Evolutionary conservation across 129 eudicot genomes (phyloP).

Genomic region (Tagetes erecta): DNA sequence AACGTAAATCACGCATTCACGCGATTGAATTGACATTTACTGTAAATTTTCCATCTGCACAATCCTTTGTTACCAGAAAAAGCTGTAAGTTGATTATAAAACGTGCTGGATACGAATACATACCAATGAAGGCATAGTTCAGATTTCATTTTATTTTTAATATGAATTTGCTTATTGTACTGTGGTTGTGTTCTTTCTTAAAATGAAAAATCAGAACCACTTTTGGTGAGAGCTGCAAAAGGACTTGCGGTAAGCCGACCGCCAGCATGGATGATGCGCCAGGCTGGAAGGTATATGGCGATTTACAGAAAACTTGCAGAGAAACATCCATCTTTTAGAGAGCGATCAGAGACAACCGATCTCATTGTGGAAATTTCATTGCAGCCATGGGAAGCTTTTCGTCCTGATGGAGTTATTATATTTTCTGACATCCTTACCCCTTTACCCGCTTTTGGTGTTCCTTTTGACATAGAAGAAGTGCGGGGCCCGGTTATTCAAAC

Average conservation of each 20-base stretch:
- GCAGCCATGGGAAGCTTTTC: constrained; percentile 99
- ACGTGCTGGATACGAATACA: not conserved
- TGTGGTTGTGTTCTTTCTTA: constrained; percentile 1
- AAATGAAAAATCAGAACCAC: constrained; percentile 60
- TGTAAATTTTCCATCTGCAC: not conserved
- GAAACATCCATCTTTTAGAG: constrained; percentile 94
- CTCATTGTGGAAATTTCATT: constrained; percentile 97
- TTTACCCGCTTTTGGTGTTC: constrained; percentile 94
- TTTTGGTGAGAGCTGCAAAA: constrained; percentile 89
- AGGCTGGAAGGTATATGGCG: constrained; percentile 98
- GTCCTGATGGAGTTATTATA: constrained; percentile 92
- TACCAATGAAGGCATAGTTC: not conserved
- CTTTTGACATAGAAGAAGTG: constrained; percentile 93
- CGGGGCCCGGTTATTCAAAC: constrained; percentile 90
- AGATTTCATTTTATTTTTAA: not conserved
- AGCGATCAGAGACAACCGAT: constrained; percentile 98
- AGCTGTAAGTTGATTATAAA: not conserved
- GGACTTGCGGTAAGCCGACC: constrained; percentile 84
- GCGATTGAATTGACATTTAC: not conserved
- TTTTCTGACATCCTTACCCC: constrained; percentile 99
- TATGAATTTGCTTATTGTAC: not conserved
- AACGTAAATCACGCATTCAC: not conserved
- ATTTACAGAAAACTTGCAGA: constrained; percentile 92
- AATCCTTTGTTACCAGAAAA: not conserved
- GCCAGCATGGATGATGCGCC: constrained; percentile 99